A percentile compares a stretch with the other conserved stretches of the same genome.
phyloP scores from a whole-genome alignment of 78 protist species.

The Dictyostelium purpureum region DNA sequence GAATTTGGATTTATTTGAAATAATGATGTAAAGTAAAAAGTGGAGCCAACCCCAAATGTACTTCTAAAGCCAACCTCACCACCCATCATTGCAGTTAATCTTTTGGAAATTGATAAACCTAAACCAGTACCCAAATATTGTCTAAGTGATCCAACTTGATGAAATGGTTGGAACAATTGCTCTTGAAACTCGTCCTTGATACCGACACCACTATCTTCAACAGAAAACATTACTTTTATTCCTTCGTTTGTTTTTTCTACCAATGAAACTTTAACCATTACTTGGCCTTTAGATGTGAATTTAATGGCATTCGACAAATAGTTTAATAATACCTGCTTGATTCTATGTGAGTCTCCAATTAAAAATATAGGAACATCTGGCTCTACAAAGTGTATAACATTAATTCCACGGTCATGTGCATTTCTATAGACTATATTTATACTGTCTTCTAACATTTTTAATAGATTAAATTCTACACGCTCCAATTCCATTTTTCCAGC shows the following conservation, averaged over 20 bases:
- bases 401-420: conserved; percentile 41
- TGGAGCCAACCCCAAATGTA: conserved; percentile 67
- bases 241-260: background rate
- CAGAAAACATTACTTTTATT: conserved; percentile 11
- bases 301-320: conserved; percentile 73
- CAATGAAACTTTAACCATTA: conserved; percentile 24
- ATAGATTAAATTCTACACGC: conserved; percentile 33
- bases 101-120: conserved; percentile 75
- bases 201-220: conserved; percentile 77
- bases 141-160: conserved; percentile 20
- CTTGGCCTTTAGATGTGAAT: conserved; percentile 69
- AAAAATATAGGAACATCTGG: conserved; percentile 46
- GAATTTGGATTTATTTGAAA: background rate
- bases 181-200: conserved; percentile 12
- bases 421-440: conserved; percentile 52
- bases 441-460: conserved; percentile 58
- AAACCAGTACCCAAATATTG: conserved; percentile 80
- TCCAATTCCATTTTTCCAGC: conserved; percentile 73
- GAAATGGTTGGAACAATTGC: conserved; percentile 41
- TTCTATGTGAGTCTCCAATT: conserved; percentile 68
- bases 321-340: conserved; percentile 75
- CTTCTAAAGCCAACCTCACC: conserved; percentile 54
- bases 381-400: conserved; percentile 40
- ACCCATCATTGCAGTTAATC: conserved; percentile 52
- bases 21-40: conserved; percentile 51